phyloP scores from a whole-genome alignment of 192 early-diverging fungal genomes.

The Obelidium mucronatum region DNA sequence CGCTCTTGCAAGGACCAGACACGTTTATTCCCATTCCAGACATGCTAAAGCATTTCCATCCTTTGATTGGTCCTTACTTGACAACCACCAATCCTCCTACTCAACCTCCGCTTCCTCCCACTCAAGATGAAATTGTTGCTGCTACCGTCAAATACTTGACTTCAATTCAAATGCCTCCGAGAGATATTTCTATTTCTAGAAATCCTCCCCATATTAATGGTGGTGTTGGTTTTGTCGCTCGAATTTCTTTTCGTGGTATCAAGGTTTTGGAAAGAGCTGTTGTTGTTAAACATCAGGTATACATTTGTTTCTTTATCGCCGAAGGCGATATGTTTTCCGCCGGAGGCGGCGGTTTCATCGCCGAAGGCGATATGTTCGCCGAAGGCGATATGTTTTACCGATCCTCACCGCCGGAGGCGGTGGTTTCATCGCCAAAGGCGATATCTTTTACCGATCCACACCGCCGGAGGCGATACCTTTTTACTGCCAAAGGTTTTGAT shows the following conservation, averaged over 20 bases:
- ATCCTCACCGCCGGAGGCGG: no score
- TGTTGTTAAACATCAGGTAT: not conserved
- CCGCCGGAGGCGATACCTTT: no score
- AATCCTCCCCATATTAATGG: constrained; percentile 8
- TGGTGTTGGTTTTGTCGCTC: constrained; percentile 32
- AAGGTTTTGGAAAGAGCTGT: constrained; percentile 38
- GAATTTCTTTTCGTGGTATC: constrained; percentile 30
- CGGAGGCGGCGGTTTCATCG: no score
- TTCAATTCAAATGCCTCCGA: constrained; percentile 32
- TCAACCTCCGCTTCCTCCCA: not conserved
- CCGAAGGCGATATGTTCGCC: no score
- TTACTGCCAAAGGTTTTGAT: no score
- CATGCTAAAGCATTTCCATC: constrained; percentile 1
- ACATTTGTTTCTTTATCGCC: no score
- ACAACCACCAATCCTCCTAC: no score
- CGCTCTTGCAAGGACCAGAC: constrained; percentile 4
- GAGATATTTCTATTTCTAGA: constrained; percentile 16
- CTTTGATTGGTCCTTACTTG: constrained; percentile 10
- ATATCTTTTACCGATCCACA: no score
- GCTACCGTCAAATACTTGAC: constrained; percentile 24
- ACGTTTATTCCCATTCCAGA: constrained; percentile 16
- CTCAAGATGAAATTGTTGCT: constrained; percentile 26
- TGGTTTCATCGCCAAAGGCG: no score
- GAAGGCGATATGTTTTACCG: no score
- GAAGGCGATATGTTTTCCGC: no score